These are phyloP conservation scores for Petunia axillaris DNA, from an alignment of 257 asterid species.

Conservation along the genomic window DNA sequence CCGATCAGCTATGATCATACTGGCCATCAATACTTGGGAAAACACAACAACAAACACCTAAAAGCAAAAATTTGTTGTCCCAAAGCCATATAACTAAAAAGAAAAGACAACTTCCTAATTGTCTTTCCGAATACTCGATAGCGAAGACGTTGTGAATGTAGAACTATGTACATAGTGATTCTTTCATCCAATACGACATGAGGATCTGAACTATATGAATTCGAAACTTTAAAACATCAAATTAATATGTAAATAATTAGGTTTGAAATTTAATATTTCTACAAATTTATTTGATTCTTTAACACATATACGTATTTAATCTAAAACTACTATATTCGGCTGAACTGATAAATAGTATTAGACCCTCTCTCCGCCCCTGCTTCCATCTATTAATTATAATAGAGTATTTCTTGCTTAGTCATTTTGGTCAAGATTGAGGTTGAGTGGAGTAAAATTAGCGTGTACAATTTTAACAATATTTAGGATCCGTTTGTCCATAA, in stretches of 20 bases:
- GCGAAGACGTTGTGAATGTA: background rate
- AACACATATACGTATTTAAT: too few relatives aligned
- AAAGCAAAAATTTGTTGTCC: background rate
- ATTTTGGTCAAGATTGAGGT: background rate
- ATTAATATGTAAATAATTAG: too few relatives aligned
- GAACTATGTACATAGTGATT: background rate
- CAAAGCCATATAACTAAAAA: background rate
- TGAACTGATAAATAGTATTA: too few relatives aligned
- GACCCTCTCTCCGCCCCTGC: too few relatives aligned
- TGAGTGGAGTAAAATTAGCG: background rate
- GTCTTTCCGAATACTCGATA: too few relatives aligned
- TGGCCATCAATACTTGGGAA: background rate
- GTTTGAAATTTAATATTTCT: too few relatives aligned
- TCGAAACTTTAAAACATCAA: background rate
- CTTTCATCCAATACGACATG: background rate
- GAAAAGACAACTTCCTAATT: background rate
- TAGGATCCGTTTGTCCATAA: too few relatives aligned
- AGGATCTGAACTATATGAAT: too few relatives aligned
- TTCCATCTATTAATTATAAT: too few relatives aligned
- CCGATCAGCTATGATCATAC: too few relatives aligned
- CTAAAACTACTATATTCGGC: too few relatives aligned
- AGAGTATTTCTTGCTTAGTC: background rate
- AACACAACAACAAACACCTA: constrained; percentile 13
- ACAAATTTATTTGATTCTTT: too few relatives aligned
- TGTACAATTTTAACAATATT: background rate